phyloP scores from a whole-genome alignment of 345 rosid species.

The Populus tremula region DNA sequence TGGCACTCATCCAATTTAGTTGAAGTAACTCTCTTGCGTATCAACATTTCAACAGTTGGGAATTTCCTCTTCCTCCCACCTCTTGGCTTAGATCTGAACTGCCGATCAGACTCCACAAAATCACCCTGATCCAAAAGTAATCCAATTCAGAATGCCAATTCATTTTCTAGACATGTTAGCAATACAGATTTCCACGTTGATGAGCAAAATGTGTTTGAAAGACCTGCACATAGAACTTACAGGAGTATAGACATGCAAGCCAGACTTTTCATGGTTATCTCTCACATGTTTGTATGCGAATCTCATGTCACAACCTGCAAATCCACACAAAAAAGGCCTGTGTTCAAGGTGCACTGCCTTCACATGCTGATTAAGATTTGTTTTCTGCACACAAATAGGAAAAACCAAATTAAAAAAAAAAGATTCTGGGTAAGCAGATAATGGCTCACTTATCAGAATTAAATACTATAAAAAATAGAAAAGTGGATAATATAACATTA shows the following conservation, averaged over 20 bases:
- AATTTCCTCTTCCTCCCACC: slow-evolving; percentile 73
- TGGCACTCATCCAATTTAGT: slow-evolving; percentile 2
- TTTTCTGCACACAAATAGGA: slow-evolving; percentile 39
- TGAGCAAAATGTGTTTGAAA: not conserved
- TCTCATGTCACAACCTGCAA: slow-evolving; percentile 60
- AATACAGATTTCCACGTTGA: not conserved
- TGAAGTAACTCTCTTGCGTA: slow-evolving; percentile 59
- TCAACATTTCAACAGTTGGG: slow-evolving; percentile 51
- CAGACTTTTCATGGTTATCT: slow-evolving; percentile 65
- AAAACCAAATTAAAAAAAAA: not conserved
- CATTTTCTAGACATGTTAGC: not conserved
- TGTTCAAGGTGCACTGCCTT: slow-evolving; percentile 67
- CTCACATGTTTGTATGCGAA: slow-evolving; percentile 82
- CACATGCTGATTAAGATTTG: slow-evolving; percentile 62
- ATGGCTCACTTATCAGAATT: not conserved
- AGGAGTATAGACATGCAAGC: slow-evolving; percentile 46
- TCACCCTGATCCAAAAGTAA: slow-evolving; percentile 56
- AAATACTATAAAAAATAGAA: not conserved
- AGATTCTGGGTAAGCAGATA: not conserved
- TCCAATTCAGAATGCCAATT: not conserved
- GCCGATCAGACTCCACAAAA: slow-evolving; percentile 61
- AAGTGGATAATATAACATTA: not conserved
- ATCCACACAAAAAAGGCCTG: slow-evolving; percentile 53
- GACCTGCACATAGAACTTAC: slow-evolving; percentile 36
- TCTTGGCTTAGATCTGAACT: slow-evolving; percentile 63